Evolutionary conservation across 164 flowering plant species (phyloP).

Genomic region (Nelumbo lutea): DNA sequence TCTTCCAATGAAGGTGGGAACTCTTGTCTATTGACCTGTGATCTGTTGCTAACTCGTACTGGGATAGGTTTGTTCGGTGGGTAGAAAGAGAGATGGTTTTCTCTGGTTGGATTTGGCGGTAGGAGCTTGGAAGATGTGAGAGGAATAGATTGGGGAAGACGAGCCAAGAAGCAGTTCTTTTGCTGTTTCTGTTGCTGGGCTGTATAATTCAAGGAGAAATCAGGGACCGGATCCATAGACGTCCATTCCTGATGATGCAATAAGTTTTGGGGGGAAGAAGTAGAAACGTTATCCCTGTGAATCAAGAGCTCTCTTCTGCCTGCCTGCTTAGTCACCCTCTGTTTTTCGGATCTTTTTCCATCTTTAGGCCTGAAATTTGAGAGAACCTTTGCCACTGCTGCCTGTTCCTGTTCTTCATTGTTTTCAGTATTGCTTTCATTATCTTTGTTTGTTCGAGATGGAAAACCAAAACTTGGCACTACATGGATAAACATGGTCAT

Average conservation of each 20-base stretch:
- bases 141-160: slow-evolving; percentile 26
- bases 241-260: slow-evolving; percentile 24
- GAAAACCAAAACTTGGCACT: slow-evolving; percentile 37
- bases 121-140: slow-evolving; percentile 35
- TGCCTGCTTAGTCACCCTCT: slow-evolving; percentile 29
- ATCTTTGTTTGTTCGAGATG: slow-evolving; percentile 26
- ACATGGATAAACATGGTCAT: slow-evolving; percentile 10
- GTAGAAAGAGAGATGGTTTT: slow-evolving; percentile 10
- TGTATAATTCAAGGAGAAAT: slow-evolving; percentile 19
- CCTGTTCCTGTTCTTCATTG: slow-evolving; percentile 45
- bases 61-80: slow-evolving; percentile 7
- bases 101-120: slow-evolving; percentile 13
- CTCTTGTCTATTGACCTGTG: slow-evolving; percentile 8
- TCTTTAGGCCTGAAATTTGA: slow-evolving; percentile 41
- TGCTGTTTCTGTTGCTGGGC: slow-evolving; percentile 22
- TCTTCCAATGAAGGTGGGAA: slow-evolving; percentile 12
- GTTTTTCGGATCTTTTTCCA: slow-evolving; percentile 26
- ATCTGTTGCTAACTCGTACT: slow-evolving; percentile 1
- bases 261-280: slow-evolving; percentile 12
- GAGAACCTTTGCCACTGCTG: slow-evolving; percentile 23
- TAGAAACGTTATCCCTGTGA: slow-evolving; percentile 9
- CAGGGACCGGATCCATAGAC: slow-evolving; percentile 23
- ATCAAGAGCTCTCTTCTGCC: slow-evolving; percentile 31
- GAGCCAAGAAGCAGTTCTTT: slow-evolving; percentile 24
- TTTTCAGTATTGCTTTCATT: background rate